phyloP scores from a whole-genome alignment of 2,329 filamentous ascomycete species.

The Dryadomyces quercivorus region DNA sequence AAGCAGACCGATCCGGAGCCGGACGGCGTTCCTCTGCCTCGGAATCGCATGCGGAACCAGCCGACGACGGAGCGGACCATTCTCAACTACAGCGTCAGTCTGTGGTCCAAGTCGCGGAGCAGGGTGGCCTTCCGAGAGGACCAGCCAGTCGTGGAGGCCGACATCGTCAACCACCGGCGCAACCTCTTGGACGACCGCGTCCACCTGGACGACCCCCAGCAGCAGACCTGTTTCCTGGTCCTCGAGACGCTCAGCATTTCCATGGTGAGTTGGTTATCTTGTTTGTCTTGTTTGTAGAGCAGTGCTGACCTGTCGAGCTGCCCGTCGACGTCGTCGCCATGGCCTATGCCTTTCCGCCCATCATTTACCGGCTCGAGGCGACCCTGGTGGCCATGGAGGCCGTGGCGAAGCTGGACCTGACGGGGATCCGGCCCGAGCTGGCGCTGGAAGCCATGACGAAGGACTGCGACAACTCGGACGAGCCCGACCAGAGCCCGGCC shows the following conservation, averaged over 20 bases:
- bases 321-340: constrained; percentile 58
- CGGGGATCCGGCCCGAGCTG: constrained; percentile 47
- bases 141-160: constrained; percentile 73
- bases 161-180: constrained; percentile 62
- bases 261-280: constrained; percentile 21
- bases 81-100: constrained; percentile 70
- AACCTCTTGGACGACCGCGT: constrained; percentile 66
- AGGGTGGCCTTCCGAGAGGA: constrained; percentile 43
- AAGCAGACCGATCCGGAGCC: constrained; percentile 56
- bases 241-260: constrained; percentile 69
- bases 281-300: constrained; percentile 3
- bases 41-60: constrained; percentile 29
- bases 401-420: constrained; percentile 50
- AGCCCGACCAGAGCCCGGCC: constrained; percentile 53
- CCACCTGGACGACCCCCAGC: constrained; percentile 26
- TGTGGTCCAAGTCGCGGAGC: constrained; percentile 49
- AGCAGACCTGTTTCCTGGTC: constrained; percentile 52
- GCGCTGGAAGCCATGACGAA: constrained; percentile 89
- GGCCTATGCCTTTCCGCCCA: constrained; percentile 66
- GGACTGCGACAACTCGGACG: constrained; percentile 73
- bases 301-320: constrained; percentile 34
- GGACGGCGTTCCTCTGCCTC: constrained; percentile 33
- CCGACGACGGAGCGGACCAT: constrained; percentile 42
- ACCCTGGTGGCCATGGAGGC: constrained; percentile 71
- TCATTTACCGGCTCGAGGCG: constrained; percentile 73